Evolutionary conservation across 2,329 filamentous ascomycete genomes (phyloP), one percentile per base, ranked within the genome.

Genomic region (Mollisiaceae sp.): DNA sequence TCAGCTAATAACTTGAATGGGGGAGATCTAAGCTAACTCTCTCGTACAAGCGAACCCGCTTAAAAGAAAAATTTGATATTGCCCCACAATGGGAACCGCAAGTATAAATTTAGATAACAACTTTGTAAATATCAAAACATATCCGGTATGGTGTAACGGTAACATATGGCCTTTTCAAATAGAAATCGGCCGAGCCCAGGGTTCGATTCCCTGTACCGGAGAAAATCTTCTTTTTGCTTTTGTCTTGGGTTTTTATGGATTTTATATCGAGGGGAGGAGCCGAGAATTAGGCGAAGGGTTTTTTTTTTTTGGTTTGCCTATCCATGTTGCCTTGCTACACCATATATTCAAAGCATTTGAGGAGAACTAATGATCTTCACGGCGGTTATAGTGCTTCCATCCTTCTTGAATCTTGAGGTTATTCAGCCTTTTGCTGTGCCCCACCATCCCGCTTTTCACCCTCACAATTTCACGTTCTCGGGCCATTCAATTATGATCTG

Each of bases 141-240:
- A 12, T 54, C 50, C 50, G 50, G 22, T 54, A 54, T 54, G 50
- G 50, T 54, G 50, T 54, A 54, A 15, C 22, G 50, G 50, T 54
- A 54, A 54, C 50, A 54, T 54, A 27, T 54, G 50, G 22, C 22
- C 50, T 54, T 54, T 54, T 54, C 50, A 54, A 54, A 32, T 6
- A 32, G 27, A 32, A 32, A 32, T 3, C 22, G 50, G 9, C 12
- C 24, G 50, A 32, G 50, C 27, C 14, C 22, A 18, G 27, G 24
- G 27, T 52, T 52, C 47, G 47, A 52, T 32, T 52, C 47, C 47
- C 47, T 20, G 47, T 52, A 52, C 22, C 47, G 47, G 47, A 52
- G 27, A 32, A 32, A 32, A 4, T 52, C 24, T 14, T 14, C 18
- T 8, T 27, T 52, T 27, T 27, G 20, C 15, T 32, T 9, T 32